Evolutionary conservation across 495 filamentous ascomycete genomes (phyloP), one percentile per base, ranked within the genome.

Genomic region (Sphaerosporella brunnea): DNA sequence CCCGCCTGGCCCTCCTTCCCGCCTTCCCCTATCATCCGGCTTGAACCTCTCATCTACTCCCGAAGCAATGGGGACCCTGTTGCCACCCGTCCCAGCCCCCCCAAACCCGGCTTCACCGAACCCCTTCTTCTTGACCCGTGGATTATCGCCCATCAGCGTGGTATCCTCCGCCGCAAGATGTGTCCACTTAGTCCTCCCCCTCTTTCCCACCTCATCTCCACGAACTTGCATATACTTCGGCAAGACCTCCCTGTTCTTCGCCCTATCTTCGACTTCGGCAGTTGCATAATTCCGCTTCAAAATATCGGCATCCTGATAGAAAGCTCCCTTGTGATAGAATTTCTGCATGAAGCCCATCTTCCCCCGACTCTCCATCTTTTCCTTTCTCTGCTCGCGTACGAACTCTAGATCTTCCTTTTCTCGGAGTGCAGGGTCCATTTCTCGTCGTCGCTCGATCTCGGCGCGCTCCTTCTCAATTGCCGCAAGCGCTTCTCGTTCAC

Each of bases 301-400:
- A 65, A 56, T 87, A 51, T 79, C 75, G 23, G 73, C 68, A 32
- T 87, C 85, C 47, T 78, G 78, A 66, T 81, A 96, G 68, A 95
- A 97, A 20, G 90, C 90, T 41, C 90, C 90, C 69, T 86, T 88
- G 69, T 99, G 90, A 62, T 80, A 85, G 65, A 95, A 96, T 62
- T 88, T 87, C 62, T 93, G 87, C 83, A 96, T 83, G 62, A 76
- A 95, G 0, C 72, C 71, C 68, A 87, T 82, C 69, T 93, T 80
- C 34, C 87, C 90, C 28, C 79, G 77, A 26, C 67, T 66, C 15
- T 88, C 85, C 53, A 82, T 84, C 36, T 70, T 69, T 53, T 96
- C 90, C 53, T 87, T 85, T 49, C 79, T 78, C 65, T 95, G 88
- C 54, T 69, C 67, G 4, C 75, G 73, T 13, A 95, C 62, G 60